phyloP scores from a whole-genome alignment of 257 asterid genomes.

The Coffea canephora region DNA sequence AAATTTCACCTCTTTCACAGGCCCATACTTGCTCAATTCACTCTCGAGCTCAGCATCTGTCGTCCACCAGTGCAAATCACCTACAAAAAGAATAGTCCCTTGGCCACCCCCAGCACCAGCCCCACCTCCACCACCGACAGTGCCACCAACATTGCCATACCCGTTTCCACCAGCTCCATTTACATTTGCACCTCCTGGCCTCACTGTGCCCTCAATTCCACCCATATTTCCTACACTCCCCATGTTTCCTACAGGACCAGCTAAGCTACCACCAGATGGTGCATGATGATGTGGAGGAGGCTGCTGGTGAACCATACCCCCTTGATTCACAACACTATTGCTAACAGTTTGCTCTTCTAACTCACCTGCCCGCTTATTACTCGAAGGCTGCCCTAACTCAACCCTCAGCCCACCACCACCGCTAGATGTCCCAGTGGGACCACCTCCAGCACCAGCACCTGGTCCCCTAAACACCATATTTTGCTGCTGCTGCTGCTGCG shows the following conservation, averaged over 20 bases:
- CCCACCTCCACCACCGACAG: constrained; percentile 27
- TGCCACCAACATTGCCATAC: constrained; percentile 24
- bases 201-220: constrained; percentile 18
- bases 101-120: constrained; percentile 39
- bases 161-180: constrained; percentile 28
- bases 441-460: constrained; percentile 33
- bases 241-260: constrained; percentile 18
- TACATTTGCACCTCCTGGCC: constrained; percentile 32
- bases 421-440: constrained; percentile 22
- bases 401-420: constrained; percentile 27
- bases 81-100: constrained; percentile 74
- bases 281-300: constrained; percentile 18
- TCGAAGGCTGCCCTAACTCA: constrained; percentile 32
- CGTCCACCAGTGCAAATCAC: constrained; percentile 99
- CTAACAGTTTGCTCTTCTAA: constrained; percentile 17
- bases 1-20: constrained; percentile 85
- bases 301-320: constrained; percentile 23
- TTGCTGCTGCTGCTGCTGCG: neutral
- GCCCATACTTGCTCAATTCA: constrained; percentile 76
- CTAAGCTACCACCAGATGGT: constrained; percentile 14
- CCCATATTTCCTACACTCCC: constrained; percentile 22
- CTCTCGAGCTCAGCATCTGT: constrained; percentile 88
- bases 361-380: constrained; percentile 20
- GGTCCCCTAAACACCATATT: constrained; percentile 41
- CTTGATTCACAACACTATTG: constrained; percentile 24